Base-by-base conservation (phyloP, 257 asterid genomes). In the Capsicum baccatum region DNA sequence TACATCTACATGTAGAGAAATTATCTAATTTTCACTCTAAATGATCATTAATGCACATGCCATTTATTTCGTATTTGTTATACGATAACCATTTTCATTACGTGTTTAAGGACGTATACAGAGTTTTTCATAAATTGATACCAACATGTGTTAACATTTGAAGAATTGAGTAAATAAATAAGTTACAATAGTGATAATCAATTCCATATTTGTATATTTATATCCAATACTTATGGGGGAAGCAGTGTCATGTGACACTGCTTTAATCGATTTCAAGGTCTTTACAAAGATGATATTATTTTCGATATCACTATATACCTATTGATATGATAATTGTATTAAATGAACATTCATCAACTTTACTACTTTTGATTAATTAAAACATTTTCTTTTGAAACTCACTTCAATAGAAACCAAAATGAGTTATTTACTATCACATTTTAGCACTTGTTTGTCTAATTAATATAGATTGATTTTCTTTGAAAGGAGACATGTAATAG, bases 371-470 rank as follows among this genome's bases (percentile, higher is more conserved):
- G 33, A 26, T 26, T 26, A 26, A 26, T 26, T 26, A 26, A 26
- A 26, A 26, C 33, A 26, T 26, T 26, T 26, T 26, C 33, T 26
- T 26, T 26, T 26, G 2, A 26, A 26, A 26, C 33, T 35, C 19
- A 8, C 16, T 71, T 47, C n/a, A n/a, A 47, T 47, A 44, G 17
- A 71, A 2, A n/a, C 0, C 39, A 73, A 73, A 44, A 11, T 47
- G 1, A 73, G 59, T 48, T 48, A 48, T 73, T 73, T 48, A 73
- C 12, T 19, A 9, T 19, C 80, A 48, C 19, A 73, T 19, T 48
- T 47, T 71, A n/a, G 42, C 11, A n/a, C 59, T 73, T 73, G 60
- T 73, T 73, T 3, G 42, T 48, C 80, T 73, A 73, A 73, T 73
- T n/a, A 48, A 12, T 42, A 74, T 74, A 11, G 11, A 74, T 12